Evolutionary conservation across 2,329 filamentous ascomycete species (phyloP), one percentile per base, ranked within the genome.

Genomic region (Biscogniauxia mediterranea): DNA sequence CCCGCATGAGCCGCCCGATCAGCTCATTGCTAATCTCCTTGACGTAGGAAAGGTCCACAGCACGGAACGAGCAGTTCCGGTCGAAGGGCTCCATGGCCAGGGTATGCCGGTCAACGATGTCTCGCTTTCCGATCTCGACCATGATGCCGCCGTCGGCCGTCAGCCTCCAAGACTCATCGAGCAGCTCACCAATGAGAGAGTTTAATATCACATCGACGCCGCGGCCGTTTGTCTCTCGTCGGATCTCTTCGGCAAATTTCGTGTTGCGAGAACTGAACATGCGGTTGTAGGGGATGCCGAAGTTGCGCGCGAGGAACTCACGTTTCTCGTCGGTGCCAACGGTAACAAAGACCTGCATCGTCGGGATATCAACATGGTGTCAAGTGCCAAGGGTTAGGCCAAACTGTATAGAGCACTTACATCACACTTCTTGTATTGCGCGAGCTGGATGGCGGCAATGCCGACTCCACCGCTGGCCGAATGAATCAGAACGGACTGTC

Each of bases 181-280:
- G 57, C 3, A 64, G 66, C 57, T 69, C 62, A 5, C 64, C 67
- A 2, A 52, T 61, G 3, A 69, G 19, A 0, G 66, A 70, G 28
- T 70, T 69, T 0, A 70, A 13, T 8, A 70, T 57, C 1, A 64
- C 52, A 13, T 69, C 55, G 1, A 69, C 60, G 23, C 76, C 76
- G 0, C 61, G 53, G 3, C 74, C 70, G 3, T 58, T 26, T 0
- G 75, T 77, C 55, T 1, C 21, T 8, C 23, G 64, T 54, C 15
- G 76, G 68, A 5, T 69, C 62, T 1, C 64, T 49, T 1, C n/a
- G n/a, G 64, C 70, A 51, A 79, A 78, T 0, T 62, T 56, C 4
- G 62, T 60, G 51, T 69, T 68, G 0, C 73, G 69, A 0, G 71
- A 74, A 0, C 62, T 68, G 59, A 78, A 75, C 0, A 79, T 76